These are phyloP conservation scores for Cornus kousa DNA, from an alignment of 148 eudicot species.

Conservation along the genomic window DNA sequence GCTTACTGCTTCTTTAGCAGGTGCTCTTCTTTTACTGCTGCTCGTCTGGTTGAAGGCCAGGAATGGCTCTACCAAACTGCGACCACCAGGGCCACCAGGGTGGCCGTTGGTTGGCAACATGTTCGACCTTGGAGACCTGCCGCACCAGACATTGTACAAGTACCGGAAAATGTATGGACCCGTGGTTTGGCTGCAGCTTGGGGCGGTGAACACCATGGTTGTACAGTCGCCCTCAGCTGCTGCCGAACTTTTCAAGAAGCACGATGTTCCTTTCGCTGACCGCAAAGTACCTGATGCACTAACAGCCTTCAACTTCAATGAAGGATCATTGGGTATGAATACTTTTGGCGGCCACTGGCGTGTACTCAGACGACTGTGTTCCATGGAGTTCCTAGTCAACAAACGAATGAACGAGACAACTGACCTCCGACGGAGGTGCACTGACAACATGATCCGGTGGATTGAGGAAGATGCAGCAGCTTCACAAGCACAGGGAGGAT, in stretches of 20 bases:
- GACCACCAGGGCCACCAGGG: slow-evolving; percentile 29
- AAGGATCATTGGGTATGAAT: slow-evolving; percentile 17
- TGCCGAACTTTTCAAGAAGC: slow-evolving; percentile 18
- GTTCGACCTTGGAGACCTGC: slow-evolving; percentile 18
- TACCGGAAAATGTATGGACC: slow-evolving; percentile 21
- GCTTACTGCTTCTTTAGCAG: slow-evolving; percentile 1
- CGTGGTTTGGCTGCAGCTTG: slow-evolving; percentile 28
- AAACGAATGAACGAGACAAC: slow-evolving; percentile 21
- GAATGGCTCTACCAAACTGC: background rate
- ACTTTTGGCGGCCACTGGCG: slow-evolving; percentile 23
- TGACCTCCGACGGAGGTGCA: slow-evolving; percentile 14
- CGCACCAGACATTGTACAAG: slow-evolving; percentile 16
- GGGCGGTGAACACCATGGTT: slow-evolving; percentile 27
- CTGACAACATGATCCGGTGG: slow-evolving; percentile 31
- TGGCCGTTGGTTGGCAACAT: slow-evolving; percentile 26
- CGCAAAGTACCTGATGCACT: slow-evolving; percentile 17
- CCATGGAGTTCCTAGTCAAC: slow-evolving; percentile 20
- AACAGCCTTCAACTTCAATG: slow-evolving; percentile 17
- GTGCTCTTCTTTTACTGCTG: background rate
- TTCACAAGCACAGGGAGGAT: slow-evolving; percentile 4
- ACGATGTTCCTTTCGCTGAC: slow-evolving; percentile 17
- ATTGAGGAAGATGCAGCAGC: slow-evolving; percentile 20
- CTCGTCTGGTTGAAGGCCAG: background rate
- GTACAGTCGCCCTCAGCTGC: slow-evolving; percentile 14
- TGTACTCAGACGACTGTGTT: slow-evolving; percentile 17